These are phyloP conservation scores for Apiotrichum sp. DNA, from an alignment of 1,284 basidiomycete species.

Conservation along the genomic window DNA sequence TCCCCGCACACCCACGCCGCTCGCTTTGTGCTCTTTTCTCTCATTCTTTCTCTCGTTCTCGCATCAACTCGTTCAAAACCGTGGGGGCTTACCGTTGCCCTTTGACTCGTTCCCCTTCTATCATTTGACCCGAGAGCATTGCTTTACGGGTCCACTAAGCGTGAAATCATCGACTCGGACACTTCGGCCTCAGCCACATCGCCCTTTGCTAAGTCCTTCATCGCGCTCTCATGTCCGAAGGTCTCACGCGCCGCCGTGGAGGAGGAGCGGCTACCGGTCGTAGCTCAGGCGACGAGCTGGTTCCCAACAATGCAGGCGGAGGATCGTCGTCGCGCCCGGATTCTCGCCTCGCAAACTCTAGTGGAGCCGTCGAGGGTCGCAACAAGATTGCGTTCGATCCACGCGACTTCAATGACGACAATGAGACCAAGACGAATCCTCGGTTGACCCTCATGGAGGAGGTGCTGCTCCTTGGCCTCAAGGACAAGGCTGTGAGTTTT, in stretches of 20 bases:
- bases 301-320: conserved; percentile 3
- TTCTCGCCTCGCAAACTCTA: conserved; percentile 3
- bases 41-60: too few species aligned
- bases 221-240: conserved; percentile 33
- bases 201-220: not conserved
- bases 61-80: too few species aligned
- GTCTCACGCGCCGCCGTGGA: conserved; percentile 44
- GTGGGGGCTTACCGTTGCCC: too few species aligned
- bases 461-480: conserved; percentile 80
- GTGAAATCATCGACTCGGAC: not conserved
- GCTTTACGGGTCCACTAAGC: too few species aligned
- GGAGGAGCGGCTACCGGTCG: conserved; percentile 29
- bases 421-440: conserved; percentile 71
- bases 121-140: too few species aligned
- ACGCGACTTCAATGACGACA: conserved; percentile 72
- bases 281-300: conserved; percentile 9
- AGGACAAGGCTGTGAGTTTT: conserved; percentile 73
- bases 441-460: conserved; percentile 95
- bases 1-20: too few species aligned
- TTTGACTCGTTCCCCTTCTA: too few species aligned
- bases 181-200: not conserved
- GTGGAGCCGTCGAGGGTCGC: conserved; percentile 70
- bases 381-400: conserved; percentile 90
- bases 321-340: conserved; percentile 10
- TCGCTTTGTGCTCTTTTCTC: too few species aligned